Conservation (phyloP, 2,329 filamentous ascomycete genomes). For the Fusarium falciforme region DNA sequence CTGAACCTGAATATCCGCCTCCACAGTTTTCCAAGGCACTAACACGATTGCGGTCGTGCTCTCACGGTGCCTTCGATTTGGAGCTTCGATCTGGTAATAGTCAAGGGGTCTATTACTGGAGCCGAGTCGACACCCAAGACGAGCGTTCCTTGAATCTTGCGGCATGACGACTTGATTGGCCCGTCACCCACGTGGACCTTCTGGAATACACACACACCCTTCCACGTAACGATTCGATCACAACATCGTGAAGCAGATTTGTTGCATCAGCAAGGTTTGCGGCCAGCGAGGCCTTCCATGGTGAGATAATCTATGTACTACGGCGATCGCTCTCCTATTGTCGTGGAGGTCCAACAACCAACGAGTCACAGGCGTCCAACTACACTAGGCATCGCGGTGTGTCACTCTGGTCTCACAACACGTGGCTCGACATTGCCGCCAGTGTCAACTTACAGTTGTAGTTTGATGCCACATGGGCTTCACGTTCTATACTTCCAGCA, state of each 20-base stretch:
- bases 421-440: not conserved
- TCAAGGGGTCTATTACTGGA: slow-evolving; percentile 24
- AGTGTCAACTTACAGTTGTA: not conserved
- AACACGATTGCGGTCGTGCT: slow-evolving; percentile 6
- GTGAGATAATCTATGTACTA: slow-evolving; percentile 7
- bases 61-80: slow-evolving; percentile 21
- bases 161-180: not conserved
- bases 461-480: not conserved
- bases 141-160: slow-evolving; percentile 1
- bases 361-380: not conserved
- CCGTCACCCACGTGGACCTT: slow-evolving; percentile 10
- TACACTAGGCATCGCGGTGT: not conserved
- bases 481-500: not conserved
- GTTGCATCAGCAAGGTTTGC: slow-evolving; percentile 14
- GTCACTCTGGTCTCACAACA: not conserved
- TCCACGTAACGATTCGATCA: slow-evolving; percentile 8
- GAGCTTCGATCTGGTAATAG: slow-evolving; percentile 19
- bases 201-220: slow-evolving; percentile 2
- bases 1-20: slow-evolving; percentile 22
- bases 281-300: slow-evolving; percentile 4
- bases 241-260: slow-evolving; percentile 27
- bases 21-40: slow-evolving; percentile 12
- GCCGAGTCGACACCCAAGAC: slow-evolving; percentile 21
- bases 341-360: not conserved
- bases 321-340: not conserved